These are phyloP conservation scores for Macrophomina pseudophaseolina DNA, from an alignment of 2,329 filamentous ascomycete genomes.

Conservation along the genomic window DNA sequence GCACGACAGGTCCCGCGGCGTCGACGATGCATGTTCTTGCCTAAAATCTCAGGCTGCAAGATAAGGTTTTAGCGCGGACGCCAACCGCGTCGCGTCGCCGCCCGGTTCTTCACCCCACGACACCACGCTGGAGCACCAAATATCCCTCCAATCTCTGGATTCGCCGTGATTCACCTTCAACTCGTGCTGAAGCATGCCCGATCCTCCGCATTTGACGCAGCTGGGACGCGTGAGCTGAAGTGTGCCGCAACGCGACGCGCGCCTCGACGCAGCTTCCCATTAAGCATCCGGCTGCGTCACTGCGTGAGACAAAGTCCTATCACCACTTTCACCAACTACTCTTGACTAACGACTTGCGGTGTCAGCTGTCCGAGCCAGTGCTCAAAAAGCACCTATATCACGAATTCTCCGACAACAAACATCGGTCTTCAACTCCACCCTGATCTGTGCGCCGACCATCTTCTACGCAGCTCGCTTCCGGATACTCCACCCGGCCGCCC, in stretches of 20 bases:
- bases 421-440: not conserved
- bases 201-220: not conserved
- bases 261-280: not conserved
- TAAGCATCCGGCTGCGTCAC: not conserved
- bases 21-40: not conserved
- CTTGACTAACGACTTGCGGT: not conserved
- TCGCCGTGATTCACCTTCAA: not conserved
- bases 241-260: not conserved
- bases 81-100: not conserved
- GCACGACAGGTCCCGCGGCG: not conserved
- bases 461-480: not conserved
- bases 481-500: not conserved
- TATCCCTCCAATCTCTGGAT: not conserved
- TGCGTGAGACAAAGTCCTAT: not conserved
- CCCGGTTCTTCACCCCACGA: conserved; percentile 5
- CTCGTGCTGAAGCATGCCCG: not conserved
- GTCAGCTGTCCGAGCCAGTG: too few relatives aligned
- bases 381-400: too few relatives aligned
- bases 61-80: conserved; percentile 9
- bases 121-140: not conserved
- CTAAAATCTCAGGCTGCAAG: not conserved
- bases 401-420: not conserved
- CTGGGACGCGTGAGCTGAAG: not conserved
- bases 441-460: not conserved
- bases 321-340: not conserved